Conservation (phyloP, 2,329 filamentous ascomycete genomes). For the Clonostachys rosea region DNA sequence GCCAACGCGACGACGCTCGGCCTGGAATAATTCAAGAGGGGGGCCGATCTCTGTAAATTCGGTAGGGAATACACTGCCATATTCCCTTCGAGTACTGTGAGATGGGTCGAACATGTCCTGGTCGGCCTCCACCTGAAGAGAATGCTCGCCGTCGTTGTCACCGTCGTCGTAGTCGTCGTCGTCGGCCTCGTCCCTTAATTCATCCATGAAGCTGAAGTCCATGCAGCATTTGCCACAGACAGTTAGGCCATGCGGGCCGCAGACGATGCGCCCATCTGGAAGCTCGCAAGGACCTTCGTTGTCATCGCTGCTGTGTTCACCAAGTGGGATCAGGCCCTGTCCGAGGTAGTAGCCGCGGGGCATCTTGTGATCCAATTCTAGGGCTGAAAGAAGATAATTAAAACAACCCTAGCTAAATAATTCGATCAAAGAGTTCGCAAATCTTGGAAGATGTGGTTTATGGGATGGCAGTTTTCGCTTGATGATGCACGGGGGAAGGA, state of each 20-base stretch:
- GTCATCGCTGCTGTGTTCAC: constrained; percentile 14
- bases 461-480: no score
- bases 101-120: not conserved
- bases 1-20: constrained; percentile 2
- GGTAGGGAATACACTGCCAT: constrained; percentile 15
- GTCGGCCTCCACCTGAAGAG: not conserved
- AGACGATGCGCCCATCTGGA: constrained; percentile 26
- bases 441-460: no score
- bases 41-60: constrained; percentile 14
- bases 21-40: constrained; percentile 17
- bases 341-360: constrained; percentile 3
- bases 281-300: constrained; percentile 24
- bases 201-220: constrained; percentile 27
- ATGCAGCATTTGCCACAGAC: constrained; percentile 21
- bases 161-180: constrained; percentile 6
- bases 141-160: not conserved
- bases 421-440: no score
- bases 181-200: constrained; percentile 9
- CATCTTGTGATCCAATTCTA: not conserved
- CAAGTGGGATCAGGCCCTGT: constrained; percentile 1
- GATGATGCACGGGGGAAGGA: no score
- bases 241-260: constrained; percentile 22
- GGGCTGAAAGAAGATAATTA: no score
- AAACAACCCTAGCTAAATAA: no score
- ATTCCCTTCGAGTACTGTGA: not conserved